Conservation (phyloP, 306 rosid species). For the Casuarina cunninghamiana region DNA sequence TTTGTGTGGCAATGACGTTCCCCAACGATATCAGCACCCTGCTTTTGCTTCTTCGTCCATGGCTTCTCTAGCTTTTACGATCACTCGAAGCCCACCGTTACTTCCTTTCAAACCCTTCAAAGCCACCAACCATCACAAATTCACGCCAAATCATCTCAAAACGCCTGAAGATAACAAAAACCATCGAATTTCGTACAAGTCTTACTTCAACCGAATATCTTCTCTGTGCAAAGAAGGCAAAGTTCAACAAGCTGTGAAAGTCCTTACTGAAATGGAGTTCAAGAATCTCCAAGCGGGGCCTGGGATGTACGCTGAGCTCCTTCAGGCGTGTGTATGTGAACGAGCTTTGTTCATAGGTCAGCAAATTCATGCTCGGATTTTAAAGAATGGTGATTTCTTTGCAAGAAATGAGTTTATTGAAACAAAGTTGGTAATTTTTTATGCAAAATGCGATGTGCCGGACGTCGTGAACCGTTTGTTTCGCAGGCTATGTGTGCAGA, state of each 20-base stretch:
- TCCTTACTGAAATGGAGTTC: constrained; percentile 41
- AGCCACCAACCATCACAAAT: constrained; percentile 18
- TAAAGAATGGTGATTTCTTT: constrained; percentile 49
- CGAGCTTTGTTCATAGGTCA: constrained; percentile 60
- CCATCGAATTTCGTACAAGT: constrained; percentile 28
- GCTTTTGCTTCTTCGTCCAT: constrained; percentile 38
- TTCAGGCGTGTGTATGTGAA: constrained; percentile 74
- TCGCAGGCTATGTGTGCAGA: constrained; percentile 32
- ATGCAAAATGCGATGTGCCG: constrained; percentile 57
- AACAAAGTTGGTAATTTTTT: constrained; percentile 71
- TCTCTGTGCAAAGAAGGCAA: constrained; percentile 57
- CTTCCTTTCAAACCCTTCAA: constrained; percentile 31
- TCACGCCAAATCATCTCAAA: constrained; percentile 28
- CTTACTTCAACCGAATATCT: constrained; percentile 42
- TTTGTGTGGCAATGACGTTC: constrained; percentile 10
- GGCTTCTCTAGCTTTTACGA: constrained; percentile 50
- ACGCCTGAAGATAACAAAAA: constrained; percentile 25
- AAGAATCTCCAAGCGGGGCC: constrained; percentile 35
- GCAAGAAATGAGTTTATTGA: constrained; percentile 50
- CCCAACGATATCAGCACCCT: not conserved
- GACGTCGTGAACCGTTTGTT: constrained; percentile 49
- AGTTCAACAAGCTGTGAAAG: constrained; percentile 45
- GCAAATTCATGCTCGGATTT: constrained; percentile 68
- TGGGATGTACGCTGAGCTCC: constrained; percentile 63
- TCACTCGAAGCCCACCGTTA: constrained; percentile 20